These are phyloP conservation scores for Abrus pulchellus DNA, from an alignment of 306 rosid species.

Conservation along the genomic window DNA sequence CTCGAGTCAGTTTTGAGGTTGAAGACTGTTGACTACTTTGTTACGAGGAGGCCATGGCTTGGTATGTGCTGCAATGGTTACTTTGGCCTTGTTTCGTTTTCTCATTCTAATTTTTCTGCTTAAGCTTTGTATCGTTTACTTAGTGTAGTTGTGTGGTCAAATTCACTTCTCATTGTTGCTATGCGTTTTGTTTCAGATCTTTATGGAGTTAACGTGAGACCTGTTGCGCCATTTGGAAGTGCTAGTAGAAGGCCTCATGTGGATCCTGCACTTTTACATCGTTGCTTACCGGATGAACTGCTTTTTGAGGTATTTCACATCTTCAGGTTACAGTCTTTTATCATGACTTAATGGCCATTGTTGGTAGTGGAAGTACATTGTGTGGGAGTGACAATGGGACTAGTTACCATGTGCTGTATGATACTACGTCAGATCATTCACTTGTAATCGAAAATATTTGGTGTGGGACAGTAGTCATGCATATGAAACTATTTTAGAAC, in stretches of 20 bases:
- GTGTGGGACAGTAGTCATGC: conserved; percentile 18
- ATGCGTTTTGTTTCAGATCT: conserved; percentile 75
- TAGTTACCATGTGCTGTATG: conserved; percentile 12
- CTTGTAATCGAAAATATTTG: not conserved
- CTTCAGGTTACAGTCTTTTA: conserved; percentile 10
- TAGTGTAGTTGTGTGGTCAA: not conserved
- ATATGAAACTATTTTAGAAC: conserved; percentile 10
- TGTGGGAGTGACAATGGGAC: conserved; percentile 8
- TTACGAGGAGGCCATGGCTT: conserved; percentile 97
- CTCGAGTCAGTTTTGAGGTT: conserved; percentile 80
- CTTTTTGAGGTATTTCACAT: conserved; percentile 78
- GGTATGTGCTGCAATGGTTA: conserved; percentile 60
- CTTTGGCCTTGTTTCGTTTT: not conserved
- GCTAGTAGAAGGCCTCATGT: conserved; percentile 75
- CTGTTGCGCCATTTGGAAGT: conserved; percentile 96
- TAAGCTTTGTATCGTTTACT: not conserved
- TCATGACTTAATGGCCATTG: not conserved
- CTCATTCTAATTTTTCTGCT: not conserved
- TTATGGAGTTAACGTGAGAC: conserved; percentile 92
- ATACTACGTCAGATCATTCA: conserved; percentile 23
- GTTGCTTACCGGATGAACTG: conserved; percentile 83
- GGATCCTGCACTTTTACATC: conserved; percentile 82
- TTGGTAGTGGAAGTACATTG: conserved; percentile 24
- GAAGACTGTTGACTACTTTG: conserved; percentile 76
- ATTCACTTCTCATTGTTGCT: conserved; percentile 51